phyloP scores from a whole-genome alignment of 139 green algal species.

The Mesotaenium endlicherianum region DNA sequence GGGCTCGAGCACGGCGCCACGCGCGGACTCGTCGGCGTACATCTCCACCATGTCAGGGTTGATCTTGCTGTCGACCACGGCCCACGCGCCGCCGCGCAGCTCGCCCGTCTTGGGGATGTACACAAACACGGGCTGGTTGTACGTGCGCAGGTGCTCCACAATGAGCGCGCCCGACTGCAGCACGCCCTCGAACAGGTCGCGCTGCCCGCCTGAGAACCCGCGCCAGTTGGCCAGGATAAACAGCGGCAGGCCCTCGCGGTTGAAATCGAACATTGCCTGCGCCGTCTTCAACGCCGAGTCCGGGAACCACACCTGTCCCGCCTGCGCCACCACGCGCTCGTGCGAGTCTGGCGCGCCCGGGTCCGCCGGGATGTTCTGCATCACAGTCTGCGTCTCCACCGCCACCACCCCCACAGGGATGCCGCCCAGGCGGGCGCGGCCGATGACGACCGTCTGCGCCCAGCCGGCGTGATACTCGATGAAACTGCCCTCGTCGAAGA shows the following conservation, averaged over 20 bases:
- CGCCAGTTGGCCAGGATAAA: slow-evolving; percentile 98
- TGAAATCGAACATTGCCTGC: slow-evolving; percentile 96
- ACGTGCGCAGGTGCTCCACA: slow-evolving; percentile 89
- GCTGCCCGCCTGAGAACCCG: slow-evolving; percentile 93
- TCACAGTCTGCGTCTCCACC: slow-evolving; percentile 84
- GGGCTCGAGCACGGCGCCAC: slow-evolving; percentile 92
- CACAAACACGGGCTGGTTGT: slow-evolving; percentile 88
- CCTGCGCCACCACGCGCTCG: slow-evolving; percentile 52
- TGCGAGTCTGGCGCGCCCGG: slow-evolving; percentile 71
- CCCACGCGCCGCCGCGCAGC: slow-evolving; percentile 96
- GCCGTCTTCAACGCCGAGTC: slow-evolving; percentile 96
- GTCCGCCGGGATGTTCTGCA: slow-evolving; percentile 84
- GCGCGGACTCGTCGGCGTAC: slow-evolving; percentile 58
- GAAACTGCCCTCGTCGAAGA: slow-evolving; percentile 51
- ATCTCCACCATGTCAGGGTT: slow-evolving; percentile 71
- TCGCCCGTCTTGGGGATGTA: slow-evolving; percentile 92
- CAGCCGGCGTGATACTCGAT: slow-evolving; percentile 64
- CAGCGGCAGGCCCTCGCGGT: slow-evolving; percentile 88
- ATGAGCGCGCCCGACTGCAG: slow-evolving; percentile 89
- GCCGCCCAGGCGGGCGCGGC: slow-evolving; percentile 87
- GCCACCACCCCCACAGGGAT: slow-evolving; percentile 90
- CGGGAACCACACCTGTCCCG: slow-evolving; percentile 90
- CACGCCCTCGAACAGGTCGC: slow-evolving; percentile 97
- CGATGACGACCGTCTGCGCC: slow-evolving; percentile 89
- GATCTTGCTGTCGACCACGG: slow-evolving; percentile 95